These are phyloP conservation scores for Wallacemonas sp. DNA, from an alignment of 208 protist species.

Conservation along the genomic window DNA sequence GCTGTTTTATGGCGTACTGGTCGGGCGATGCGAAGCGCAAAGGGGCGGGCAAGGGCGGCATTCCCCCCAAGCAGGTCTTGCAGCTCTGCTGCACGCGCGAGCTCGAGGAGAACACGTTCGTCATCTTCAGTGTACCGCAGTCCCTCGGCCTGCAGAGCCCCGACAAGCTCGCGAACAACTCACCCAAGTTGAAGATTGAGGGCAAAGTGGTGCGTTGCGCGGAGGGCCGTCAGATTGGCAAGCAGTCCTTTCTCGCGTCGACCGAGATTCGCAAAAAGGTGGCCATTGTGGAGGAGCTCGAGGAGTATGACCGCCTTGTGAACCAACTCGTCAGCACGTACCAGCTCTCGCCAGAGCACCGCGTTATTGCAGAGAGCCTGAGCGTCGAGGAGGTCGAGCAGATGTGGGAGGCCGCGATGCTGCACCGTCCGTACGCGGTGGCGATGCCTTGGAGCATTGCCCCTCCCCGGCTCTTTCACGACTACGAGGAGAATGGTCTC, in stretches of 20 bases:
- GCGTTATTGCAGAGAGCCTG: constrained; percentile 58
- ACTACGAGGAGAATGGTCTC: constrained; percentile 65
- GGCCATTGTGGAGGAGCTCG: constrained; percentile 77
- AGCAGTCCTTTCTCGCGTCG: constrained; percentile 60
- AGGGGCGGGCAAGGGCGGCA: constrained; percentile 47
- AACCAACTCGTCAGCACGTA: constrained; percentile 28
- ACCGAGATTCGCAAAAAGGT: constrained; percentile 62
- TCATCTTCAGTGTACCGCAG: constrained; percentile 55
- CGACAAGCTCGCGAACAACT: constrained; percentile 73
- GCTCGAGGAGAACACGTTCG: constrained; percentile 54
- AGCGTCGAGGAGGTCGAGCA: constrained; percentile 73
- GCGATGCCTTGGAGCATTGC: constrained; percentile 62
- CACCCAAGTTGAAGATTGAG: constrained; percentile 81
- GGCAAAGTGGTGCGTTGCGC: constrained; percentile 41
- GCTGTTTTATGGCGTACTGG: constrained; percentile 77
- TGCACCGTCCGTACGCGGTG: constrained; percentile 43
- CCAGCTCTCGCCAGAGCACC: constrained; percentile 44
- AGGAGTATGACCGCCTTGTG: constrained; percentile 56
- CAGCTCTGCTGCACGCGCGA: constrained; percentile 57
- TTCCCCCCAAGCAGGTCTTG: constrained; percentile 66
- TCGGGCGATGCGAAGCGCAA: constrained; percentile 57
- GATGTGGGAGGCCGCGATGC: constrained; percentile 61
- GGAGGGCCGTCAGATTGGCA: constrained; percentile 52
- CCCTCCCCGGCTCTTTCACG: constrained; percentile 32
- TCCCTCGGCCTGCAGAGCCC: constrained; percentile 58